Percentiles rank a stretch among this genome's conserved stretches.
Conservation (phyloP, 495 filamentous ascomycete species). For the Sordaria brevicollis region DNA sequence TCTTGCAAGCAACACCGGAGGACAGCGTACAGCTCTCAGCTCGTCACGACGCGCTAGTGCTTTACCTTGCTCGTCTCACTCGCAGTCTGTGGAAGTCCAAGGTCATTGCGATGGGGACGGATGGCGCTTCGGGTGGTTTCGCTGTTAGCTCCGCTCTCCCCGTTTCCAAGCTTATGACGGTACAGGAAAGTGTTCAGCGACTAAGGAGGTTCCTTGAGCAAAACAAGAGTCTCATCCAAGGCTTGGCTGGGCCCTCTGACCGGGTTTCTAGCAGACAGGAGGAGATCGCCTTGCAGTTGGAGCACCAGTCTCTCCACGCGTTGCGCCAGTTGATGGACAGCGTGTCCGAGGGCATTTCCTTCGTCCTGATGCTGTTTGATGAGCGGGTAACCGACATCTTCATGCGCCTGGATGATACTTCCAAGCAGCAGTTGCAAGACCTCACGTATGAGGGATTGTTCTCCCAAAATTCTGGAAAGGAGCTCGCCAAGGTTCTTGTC, state of each 20-base stretch:
- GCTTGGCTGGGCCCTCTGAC: slow-evolving; percentile 76
- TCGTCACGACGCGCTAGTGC: slow-evolving; percentile 72
- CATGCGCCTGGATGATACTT: slow-evolving; percentile 57
- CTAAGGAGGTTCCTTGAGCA: slow-evolving; percentile 69
- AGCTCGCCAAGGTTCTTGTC: slow-evolving; percentile 91
- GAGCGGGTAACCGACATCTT: slow-evolving; percentile 86
- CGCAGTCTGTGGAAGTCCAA: slow-evolving; percentile 72
- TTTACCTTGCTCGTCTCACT: slow-evolving; percentile 79
- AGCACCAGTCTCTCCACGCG: slow-evolving; percentile 85
- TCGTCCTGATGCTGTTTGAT: slow-evolving; percentile 86
- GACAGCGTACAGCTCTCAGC: slow-evolving; percentile 81
- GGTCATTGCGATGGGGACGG: slow-evolving; percentile 32
- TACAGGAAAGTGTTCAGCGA: slow-evolving; percentile 71
- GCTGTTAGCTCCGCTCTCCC: slow-evolving; percentile 52
- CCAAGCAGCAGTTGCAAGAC: slow-evolving; percentile 55
- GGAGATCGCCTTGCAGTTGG: slow-evolving; percentile 79
- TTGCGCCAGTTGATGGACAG: slow-evolving; percentile 70
- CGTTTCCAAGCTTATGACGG: slow-evolving; percentile 52
- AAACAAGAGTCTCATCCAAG: slow-evolving; percentile 86
- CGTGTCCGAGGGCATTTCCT: slow-evolving; percentile 92
- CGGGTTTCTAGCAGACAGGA: slow-evolving; percentile 69
- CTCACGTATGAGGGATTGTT: slow-evolving; percentile 85
- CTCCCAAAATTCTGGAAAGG: slow-evolving; percentile 63
- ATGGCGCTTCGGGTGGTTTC: slow-evolving; percentile 42
- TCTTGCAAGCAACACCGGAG: slow-evolving; percentile 38